These are phyloP conservation scores for Solanum rostratum DNA, from an alignment of 257 asterid species.

Conservation along the genomic window DNA sequence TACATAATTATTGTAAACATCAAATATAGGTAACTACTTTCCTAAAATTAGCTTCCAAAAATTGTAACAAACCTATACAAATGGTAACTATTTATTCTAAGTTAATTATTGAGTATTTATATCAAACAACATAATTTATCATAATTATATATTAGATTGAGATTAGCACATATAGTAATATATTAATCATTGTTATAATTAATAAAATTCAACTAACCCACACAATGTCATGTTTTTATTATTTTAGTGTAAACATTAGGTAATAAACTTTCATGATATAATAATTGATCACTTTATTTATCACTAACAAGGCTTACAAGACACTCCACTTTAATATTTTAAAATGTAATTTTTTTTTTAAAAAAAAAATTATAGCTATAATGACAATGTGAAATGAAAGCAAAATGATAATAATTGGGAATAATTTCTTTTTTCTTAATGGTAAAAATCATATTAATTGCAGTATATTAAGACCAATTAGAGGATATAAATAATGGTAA, in stretches of 20 bases:
- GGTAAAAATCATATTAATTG: neutral
- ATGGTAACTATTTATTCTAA: neutral
- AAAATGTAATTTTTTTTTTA: neutral
- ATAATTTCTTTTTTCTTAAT: neutral
- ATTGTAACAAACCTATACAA: neutral
- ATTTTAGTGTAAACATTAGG: neutral
- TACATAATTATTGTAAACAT: neutral
- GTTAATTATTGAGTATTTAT: neutral
- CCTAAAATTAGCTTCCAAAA: neutral
- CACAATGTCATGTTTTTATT: neutral
- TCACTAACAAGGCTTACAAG: neutral
- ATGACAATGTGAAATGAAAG: neutral
- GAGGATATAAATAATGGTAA: neutral
- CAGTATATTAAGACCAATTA: neutral
- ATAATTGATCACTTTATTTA: neutral
- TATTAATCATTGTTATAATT: neutral
- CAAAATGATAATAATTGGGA: neutral
- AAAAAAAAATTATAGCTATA: neutral
- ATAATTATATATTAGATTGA: neutral
- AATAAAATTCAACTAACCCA: neutral
- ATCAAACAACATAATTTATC: neutral
- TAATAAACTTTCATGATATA: neutral
- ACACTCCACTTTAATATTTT: neutral
- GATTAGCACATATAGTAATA: neutral
- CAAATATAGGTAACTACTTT: neutral